Percentiles rank a stretch among this genome's conserved stretches.
Evolutionary conservation across 768 basidiomycete species (phyloP).

Genomic region (Leccinellum albellum): DNA sequence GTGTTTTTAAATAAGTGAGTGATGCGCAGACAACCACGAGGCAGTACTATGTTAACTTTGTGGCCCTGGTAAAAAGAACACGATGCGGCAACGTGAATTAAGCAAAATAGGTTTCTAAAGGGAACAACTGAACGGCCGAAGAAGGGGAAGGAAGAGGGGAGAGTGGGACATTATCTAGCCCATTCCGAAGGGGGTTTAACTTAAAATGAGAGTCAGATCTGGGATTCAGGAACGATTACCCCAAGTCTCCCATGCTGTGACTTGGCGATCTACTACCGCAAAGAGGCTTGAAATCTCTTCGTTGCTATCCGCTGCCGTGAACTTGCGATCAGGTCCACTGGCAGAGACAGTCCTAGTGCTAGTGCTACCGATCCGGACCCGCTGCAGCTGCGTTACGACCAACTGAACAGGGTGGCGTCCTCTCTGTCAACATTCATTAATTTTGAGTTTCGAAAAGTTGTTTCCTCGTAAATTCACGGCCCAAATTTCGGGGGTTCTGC

Average conservation of each 20-base stretch:
- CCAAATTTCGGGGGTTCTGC: no score
- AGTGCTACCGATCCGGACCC: conserved; percentile 14
- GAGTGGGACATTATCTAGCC: conserved; percentile 6
- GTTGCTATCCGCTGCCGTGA: not conserved
- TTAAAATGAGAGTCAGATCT: conserved; percentile 8
- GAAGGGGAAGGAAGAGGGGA: not conserved
- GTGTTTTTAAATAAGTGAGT: conserved; percentile 15
- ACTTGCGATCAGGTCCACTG: not conserved
- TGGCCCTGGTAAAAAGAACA: conserved; percentile 9
- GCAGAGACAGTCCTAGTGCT: no score
- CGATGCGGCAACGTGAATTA: conserved; percentile 9
- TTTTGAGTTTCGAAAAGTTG: not conserved
- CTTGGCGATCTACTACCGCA: conserved; percentile 20
- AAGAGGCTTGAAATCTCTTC: not conserved
- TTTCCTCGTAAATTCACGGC: not conserved
- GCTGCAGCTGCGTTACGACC: not conserved
- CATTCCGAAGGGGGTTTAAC: conserved; percentile 4
- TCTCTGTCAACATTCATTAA: not conserved
- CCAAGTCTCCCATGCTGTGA: not conserved
- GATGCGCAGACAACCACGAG: conserved; percentile 15
- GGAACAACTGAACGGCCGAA: not conserved
- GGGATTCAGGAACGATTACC: conserved; percentile 9
- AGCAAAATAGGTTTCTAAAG: conserved; percentile 1
- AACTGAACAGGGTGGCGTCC: not conserved
- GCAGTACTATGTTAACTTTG: not conserved